Evolutionary conservation across 176 grass and related monocot genomes (phyloP), one percentile per base, ranked within the genome.

Genomic region (Tuctoria greenei): DNA sequence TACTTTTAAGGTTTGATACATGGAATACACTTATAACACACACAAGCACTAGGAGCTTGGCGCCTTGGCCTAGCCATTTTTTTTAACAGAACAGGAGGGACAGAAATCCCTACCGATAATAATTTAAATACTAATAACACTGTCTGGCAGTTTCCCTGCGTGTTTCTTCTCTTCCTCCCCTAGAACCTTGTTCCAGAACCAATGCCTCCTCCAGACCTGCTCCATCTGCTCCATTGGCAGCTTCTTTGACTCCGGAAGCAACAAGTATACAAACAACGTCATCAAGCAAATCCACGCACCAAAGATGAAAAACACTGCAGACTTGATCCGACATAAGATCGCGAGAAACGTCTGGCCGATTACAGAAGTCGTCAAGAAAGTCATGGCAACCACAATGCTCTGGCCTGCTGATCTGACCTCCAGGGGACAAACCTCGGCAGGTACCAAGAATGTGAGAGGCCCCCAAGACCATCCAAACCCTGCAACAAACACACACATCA

Each of bases 391-490:
- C 61, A 92, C 93, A 38, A 96, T 87, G 72, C 93, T 87, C 68
- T 96, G 93, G 10, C 84, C 86, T 43, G 93, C 74, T 8, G 89
- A 96, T 57, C 93, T 84, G 67, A 96, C 80, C 84, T 96, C 93
- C 31, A 92, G 81, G 18, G 93, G 86, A 6, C 84, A 84, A 62
- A 92, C 79, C 78, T 96, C 89, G 9, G 81, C 79, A 27, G 93
- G 93, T 11, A 96, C 84, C 21, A 92, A 49, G 65, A 73, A 96
- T 1, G 86, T 89, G 4, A 96, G 82, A 61, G 93, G 93, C 8
- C 93, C 93, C 93, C 89, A 92, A 41, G 93, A 96, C 89, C 89
- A 96, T 12, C 78, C 86, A 37, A 87, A 96, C 0, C 93, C 93
- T 18, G 86, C 77, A 40, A 90, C 84, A 58, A 90, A 92, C 65